Conservation (phyloP, 148 eudicot genomes). For the Linanthus parryae region DNA sequence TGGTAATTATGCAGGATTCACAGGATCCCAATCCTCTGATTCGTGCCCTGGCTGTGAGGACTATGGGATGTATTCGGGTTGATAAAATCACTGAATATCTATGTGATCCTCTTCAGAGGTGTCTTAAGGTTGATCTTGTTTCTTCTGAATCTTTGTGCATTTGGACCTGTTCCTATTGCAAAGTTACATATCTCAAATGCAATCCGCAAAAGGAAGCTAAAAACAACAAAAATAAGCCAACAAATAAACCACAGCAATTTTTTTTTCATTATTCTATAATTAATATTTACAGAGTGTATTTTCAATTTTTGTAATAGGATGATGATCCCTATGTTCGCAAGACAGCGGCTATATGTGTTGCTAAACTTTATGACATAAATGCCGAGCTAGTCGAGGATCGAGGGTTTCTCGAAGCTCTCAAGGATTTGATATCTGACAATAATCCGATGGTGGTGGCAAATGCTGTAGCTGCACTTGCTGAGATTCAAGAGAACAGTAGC, state of each 20-base stretch:
- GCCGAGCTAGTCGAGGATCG: slow-evolving; percentile 99
- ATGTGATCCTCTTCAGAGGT: slow-evolving; percentile 98
- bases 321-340: slow-evolving; percentile 99
- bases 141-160: slow-evolving; percentile 1
- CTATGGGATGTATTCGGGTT: slow-evolving; percentile 99
- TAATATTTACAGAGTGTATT: too few relatives aligned
- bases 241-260: too few relatives aligned
- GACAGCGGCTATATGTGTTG: slow-evolving; percentile 99
- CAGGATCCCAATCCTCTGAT: slow-evolving; percentile 97
- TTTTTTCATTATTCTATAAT: too few relatives aligned
- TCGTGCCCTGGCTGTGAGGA: slow-evolving; percentile 97
- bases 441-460: slow-evolving; percentile 99
- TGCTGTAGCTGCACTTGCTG: slow-evolving; percentile 99
- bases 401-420: slow-evolving; percentile 91
- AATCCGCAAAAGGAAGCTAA: not conserved
- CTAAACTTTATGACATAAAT: slow-evolving; percentile 96
- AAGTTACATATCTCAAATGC: not conserved
- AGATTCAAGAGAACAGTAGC: slow-evolving; percentile 87
- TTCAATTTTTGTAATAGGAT: slow-evolving; percentile 46
- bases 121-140: slow-evolving; percentile 75
- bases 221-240: too few relatives aligned
- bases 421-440: slow-evolving; percentile 97
- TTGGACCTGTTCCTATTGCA: slow-evolving; percentile 2
- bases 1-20: slow-evolving; percentile 63
- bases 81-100: slow-evolving; percentile 97